Evolutionary conservation across 2,329 filamentous ascomycete species (phyloP), one percentile per base, ranked within the genome.

Genomic region (Fonsecaea erecta): DNA sequence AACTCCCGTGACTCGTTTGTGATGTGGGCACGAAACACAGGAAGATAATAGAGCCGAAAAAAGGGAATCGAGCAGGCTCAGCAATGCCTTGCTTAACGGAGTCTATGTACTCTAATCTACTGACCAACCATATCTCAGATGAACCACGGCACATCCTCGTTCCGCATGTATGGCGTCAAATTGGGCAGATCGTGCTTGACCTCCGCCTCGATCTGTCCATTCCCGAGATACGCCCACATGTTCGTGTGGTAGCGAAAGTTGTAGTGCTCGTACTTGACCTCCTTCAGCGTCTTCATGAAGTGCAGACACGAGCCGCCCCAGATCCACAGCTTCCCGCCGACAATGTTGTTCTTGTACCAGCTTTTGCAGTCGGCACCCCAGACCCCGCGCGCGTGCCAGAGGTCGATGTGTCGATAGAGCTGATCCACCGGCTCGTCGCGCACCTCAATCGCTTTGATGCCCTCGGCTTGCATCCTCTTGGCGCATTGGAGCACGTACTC

Each of bases 191-290:
- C 56, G 21, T 51, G 35, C 24, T 59, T 57, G 18, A 57, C 24
- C 52, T 63, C 60, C 1, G 60, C 79, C 73, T 81, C 81, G 28
- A 82, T 76, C 67, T 81, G 76, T 34, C 81, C 80, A 73, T 81
- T 75, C 24, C 74, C 75, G 21, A 79, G 70, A 68, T 75, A 79
- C 14, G 75, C 76, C 66, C 77, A 79, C 12, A 75, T 72, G 68
- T 79, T 80, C 48, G 71, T 72, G 67, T 75, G 73, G 67, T 76
- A 77, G 46, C 71, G 69, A 53, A 76, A 74, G 16, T 75, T 70
- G 68, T 76, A 76, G 54, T 74, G 64, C 62, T 76, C 73, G 55
- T 71, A 77, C 6, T 74, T 72, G 46, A 76, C 75, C 51, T 75
- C 68, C 67, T 77, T 76, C 67, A 77, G 75, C 11, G 74, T 72